A percentile compares a stretch with the other conserved stretches of the same genome.
Evolutionary conservation across 345 rosid species (phyloP).

Genomic region (Salix caprea): DNA sequence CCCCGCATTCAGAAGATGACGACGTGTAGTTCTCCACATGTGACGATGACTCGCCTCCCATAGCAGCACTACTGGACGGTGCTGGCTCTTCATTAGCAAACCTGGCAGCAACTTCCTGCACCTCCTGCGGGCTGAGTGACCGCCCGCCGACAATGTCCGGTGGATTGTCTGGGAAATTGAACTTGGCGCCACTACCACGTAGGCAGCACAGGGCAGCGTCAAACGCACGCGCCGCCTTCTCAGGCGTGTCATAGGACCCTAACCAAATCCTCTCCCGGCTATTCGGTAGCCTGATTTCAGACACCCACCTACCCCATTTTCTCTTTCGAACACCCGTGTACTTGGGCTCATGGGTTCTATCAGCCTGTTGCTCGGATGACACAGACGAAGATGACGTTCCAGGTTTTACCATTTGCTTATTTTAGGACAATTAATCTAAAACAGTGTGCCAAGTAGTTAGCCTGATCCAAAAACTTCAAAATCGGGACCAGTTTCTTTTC

Average conservation of each 20-base stretch:
- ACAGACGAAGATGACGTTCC: not conserved
- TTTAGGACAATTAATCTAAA: not conserved
- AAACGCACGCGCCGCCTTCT: slow-evolving; percentile 91
- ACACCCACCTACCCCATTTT: slow-evolving; percentile 96
- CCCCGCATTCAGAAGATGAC: slow-evolving; percentile 16
- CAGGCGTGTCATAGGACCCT: slow-evolving; percentile 67
- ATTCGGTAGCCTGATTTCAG: slow-evolving; percentile 86
- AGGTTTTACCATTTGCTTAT: not conserved
- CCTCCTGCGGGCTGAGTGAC: slow-evolving; percentile 44
- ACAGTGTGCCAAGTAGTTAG: not conserved
- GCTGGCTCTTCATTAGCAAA: slow-evolving; percentile 40
- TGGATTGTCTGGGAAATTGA: slow-evolving; percentile 63
- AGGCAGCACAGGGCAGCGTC: slow-evolving; percentile 77
- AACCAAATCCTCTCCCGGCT: slow-evolving; percentile 90
- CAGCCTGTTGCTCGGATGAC: not conserved
- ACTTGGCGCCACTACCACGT: slow-evolving; percentile 55
- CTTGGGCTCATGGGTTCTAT: slow-evolving; percentile 31
- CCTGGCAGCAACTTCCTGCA: slow-evolving; percentile 53
- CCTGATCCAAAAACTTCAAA: not conserved
- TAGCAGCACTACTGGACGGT: not conserved
- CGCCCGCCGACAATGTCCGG: slow-evolving; percentile 44
- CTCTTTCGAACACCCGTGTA: slow-evolving; percentile 85
- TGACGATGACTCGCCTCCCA: not conserved
- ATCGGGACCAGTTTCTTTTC: not conserved
- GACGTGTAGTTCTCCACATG: not conserved